Evolutionary conservation across 1,284 basidiomycete genomes (phyloP), one percentile per base, ranked within the genome.

Genomic region (Coriolopsis trogii): DNA sequence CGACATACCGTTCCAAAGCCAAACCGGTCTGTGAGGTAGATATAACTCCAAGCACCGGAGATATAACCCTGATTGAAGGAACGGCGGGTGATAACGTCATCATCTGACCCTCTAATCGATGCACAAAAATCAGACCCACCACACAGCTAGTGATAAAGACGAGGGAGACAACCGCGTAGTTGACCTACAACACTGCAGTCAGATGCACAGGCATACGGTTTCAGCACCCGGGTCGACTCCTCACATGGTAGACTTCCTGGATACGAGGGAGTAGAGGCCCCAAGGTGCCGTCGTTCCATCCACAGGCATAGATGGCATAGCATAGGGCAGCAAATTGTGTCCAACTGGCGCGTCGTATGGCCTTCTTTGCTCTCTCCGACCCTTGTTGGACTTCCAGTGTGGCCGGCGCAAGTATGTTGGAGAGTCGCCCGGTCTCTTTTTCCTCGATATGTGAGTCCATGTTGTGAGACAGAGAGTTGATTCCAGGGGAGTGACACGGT

Each of bases 271-370:
- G 64, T 13, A 86, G 67, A 3, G 84, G 82, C 0, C 83, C 84
- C n/a, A 78, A 77, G 10, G 77, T 76, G 1, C 78, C 78, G 61
- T 85, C 84, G 61, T 83, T 85, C 82, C 82, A 85, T 6, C 84
- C 84, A 4, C 71, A 68, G 12, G 82, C 58, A 43, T 76, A 77
- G 21, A 76, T 58, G n/a, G 67, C 60, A 62, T 66, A 77, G 58
- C 72, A 76, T 10, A 78, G 60, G 0, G 72, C 58, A 1, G 63
- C 56, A 51, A 77, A 74, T 49, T 77, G 75, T n/a, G 74, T 55
- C 34, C 55, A 50, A 5, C 37, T n/a, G n/a, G n/a, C n/a, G n/a
- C n/a, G n/a, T n/a, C n/a, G n/a, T n/a, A n/a, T n/a, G n/a, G n/a
- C n/a, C n/a, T n/a, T n/a, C n/a, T n/a, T n/a, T n/a, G n/a, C n/a